phyloP scores from a whole-genome alignment of 2,329 filamentous ascomycete species.

The Ceratocystis eucalypticola region DNA sequence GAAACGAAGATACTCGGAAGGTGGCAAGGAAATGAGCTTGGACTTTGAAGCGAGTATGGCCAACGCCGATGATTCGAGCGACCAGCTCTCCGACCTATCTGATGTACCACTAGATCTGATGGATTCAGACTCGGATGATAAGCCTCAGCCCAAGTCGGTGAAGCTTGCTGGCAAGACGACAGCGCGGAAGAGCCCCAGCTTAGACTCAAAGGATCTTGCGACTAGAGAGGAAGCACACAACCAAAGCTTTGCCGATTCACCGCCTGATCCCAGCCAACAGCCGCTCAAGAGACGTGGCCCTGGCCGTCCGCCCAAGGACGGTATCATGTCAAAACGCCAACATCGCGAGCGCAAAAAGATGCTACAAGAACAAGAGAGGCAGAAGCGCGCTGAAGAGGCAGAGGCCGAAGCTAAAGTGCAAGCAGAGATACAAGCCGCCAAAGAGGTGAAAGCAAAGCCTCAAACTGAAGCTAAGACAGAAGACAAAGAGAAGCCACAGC shows the following conservation, averaged over 20 bases:
- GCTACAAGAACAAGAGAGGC: constrained; percentile 30
- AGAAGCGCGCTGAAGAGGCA: constrained; percentile 3
- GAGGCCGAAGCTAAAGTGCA: constrained; percentile 2
- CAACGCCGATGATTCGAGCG: constrained; percentile 43
- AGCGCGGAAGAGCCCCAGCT: not conserved
- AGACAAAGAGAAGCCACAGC: not conserved
- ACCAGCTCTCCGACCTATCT: constrained; percentile 32
- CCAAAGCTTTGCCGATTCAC: constrained; percentile 27
- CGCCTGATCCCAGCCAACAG: constrained; percentile 27
- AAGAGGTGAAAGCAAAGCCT: not conserved
- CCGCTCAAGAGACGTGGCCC: constrained; percentile 50
- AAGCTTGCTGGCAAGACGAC: constrained; percentile 15
- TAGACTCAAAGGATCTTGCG: not conserved
- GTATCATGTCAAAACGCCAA: constrained; percentile 69
- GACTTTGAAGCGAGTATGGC: constrained; percentile 52
- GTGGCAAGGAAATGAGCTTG: constrained; percentile 59
- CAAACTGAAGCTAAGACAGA: not conserved
- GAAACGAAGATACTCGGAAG: constrained; percentile 39
- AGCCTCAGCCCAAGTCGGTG: constrained; percentile 1
- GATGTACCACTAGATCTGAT: constrained; percentile 21
- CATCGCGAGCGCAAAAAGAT: constrained; percentile 48
- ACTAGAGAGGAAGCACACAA: constrained; percentile 12
- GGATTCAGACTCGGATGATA: constrained; percentile 15
- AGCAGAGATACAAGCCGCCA: not conserved
- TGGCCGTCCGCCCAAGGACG: constrained; percentile 70